Conservation (phyloP, 75 land plant species). For the Selaginella moellendorffii region DNA sequence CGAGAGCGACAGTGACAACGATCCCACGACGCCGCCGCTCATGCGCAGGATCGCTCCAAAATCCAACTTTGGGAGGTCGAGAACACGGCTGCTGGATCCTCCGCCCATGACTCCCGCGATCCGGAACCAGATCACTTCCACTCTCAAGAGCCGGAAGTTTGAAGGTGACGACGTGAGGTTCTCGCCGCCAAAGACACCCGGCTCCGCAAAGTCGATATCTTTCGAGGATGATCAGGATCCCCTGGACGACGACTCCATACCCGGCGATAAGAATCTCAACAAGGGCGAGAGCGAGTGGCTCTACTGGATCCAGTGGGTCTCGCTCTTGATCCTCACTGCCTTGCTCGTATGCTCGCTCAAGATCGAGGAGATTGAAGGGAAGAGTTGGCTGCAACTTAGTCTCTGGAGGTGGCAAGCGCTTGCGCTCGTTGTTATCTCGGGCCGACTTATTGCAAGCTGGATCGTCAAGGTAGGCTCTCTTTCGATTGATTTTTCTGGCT, state of each 20-base stretch:
- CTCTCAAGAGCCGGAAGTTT: not conserved
- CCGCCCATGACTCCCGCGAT: slow-evolving; percentile 19
- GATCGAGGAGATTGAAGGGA: not conserved
- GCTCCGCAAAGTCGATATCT: not conserved
- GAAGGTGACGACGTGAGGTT: not conserved
- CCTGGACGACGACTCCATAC: slow-evolving; percentile 19
- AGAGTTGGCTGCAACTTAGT: slow-evolving; percentile 9
- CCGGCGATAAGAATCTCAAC: slow-evolving; percentile 18
- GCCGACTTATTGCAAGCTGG: slow-evolving; percentile 21
- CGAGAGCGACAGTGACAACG: not conserved
- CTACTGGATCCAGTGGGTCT: slow-evolving; percentile 11
- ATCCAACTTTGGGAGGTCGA: slow-evolving; percentile 6
- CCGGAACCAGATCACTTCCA: slow-evolving; percentile 11
- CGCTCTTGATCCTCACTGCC: slow-evolving; percentile 3
- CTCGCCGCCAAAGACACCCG: not conserved
- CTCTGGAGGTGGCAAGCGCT: slow-evolving; percentile 26
- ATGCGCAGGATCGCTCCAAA: not conserved
- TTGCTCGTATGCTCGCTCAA: slow-evolving; percentile 11
- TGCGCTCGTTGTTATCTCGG: slow-evolving; percentile 13
- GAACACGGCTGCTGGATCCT: slow-evolving; percentile 22
- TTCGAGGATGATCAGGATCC: slow-evolving; percentile 17
- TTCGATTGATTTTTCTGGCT: too few species aligned
- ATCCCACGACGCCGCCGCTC: not conserved
- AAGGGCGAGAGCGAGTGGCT: slow-evolving; percentile 11
- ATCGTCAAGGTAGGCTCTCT: slow-evolving; percentile 17